Base-by-base conservation (phyloP, 2,329 filamentous ascomycete species). In the Lasiodiplodia theobromae region DNA sequence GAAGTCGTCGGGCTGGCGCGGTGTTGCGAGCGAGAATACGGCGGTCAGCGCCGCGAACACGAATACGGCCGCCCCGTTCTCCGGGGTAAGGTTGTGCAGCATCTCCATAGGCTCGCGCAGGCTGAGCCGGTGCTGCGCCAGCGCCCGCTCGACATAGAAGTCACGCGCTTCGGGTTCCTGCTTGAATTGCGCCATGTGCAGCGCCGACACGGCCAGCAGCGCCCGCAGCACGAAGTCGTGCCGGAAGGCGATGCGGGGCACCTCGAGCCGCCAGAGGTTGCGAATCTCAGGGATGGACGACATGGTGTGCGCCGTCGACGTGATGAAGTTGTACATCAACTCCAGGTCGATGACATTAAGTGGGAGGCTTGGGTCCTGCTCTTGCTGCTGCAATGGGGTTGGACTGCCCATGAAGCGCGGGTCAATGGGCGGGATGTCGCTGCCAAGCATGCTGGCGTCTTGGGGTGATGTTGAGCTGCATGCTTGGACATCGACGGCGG, bases 161-260 rank as follows among this genome's bases (percentile, higher is more conserved):
- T 60, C 54, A 23, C 65, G 65, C 14, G 21, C 40, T 2, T 54
- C 53, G 34, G 65, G 53, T 5, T 54, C 77, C 49, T 76, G 73
- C n/a, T 57, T 57, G 23, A n/a, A 57, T 11, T 78, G 78, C 28
- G 79, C 80, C n/a, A 83, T 71, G 68, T 85, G 83, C 21, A 84
- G 73, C 4, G 82, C 81, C 7, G 82, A 77, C n/a, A 84, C 72
- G 12, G 82, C 81, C 5, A 84, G 74, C 16, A 83, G 73, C 37
- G 77, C 78, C 68, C 83, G 79, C 11, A 85, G 74, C 25, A 84
- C 75, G 56, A 82, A 84, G 4, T 80, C 76, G 71, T 81, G 78
- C 6, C 79, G 76, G 62, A 82, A 80, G 0, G 80, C 80, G 44
- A 79, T 71, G 34, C 76, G 73, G 40, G 75, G 72, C 21, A 81